phyloP scores from a whole-genome alignment of 2,329 filamentous ascomycete genomes.

The Knufia petricola region DNA sequence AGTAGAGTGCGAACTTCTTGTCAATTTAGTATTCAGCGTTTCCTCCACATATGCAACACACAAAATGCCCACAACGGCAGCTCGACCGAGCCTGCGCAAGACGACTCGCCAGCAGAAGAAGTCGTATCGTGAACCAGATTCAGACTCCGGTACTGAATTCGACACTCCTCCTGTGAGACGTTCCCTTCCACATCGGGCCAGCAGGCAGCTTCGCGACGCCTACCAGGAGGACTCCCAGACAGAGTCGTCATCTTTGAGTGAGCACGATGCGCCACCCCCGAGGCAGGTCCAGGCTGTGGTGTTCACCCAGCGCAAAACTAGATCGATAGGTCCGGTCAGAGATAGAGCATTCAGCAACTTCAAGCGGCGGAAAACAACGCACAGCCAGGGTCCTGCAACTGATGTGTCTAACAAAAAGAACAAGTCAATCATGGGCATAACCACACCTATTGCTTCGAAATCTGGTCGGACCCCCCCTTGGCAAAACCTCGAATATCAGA shows the following conservation, averaged over 20 bases:
- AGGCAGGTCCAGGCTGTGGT: neutral
- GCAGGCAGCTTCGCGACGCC: neutral
- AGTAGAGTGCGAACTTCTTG: neutral
- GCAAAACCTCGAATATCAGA: constrained; percentile 56
- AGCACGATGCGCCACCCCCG: neutral
- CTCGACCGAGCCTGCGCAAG: neutral
- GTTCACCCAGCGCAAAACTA: neutral
- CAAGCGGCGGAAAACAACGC: constrained; percentile 3
- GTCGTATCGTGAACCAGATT: constrained; percentile 2
- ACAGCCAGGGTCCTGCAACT: neutral
- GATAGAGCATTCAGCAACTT: neutral
- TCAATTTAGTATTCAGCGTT: neutral
- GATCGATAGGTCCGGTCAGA: neutral
- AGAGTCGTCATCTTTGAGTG: neutral
- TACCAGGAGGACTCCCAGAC: neutral
- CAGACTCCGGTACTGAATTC: constrained; percentile 2
- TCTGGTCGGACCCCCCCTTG: constrained; percentile 41
- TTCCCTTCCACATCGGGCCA: neutral
- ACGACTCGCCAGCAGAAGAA: neutral
- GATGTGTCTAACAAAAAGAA: neutral
- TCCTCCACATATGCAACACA: neutral
- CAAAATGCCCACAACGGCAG: neutral
- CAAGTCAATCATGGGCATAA: neutral
- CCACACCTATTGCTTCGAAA: neutral
- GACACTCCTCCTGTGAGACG: neutral